Evolutionary conservation across 495 filamentous ascomycete genomes (phyloP).

Genomic region (Tuber indicum): DNA sequence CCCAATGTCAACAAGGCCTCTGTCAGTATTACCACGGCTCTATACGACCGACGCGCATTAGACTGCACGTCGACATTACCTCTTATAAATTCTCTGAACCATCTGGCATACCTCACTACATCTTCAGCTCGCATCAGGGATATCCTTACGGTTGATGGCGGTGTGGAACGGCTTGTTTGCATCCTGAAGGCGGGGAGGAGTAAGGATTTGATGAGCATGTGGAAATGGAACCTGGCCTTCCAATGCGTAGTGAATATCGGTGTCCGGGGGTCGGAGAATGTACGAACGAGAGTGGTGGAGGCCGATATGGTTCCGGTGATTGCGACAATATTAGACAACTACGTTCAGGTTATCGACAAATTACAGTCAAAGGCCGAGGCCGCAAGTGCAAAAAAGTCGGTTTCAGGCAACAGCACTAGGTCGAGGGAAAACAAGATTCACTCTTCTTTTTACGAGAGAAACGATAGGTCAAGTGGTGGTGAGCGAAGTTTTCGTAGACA

Average conservation of each 20-base stretch:
- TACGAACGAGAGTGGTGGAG: conserved; percentile 90
- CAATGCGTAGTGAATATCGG: conserved; percentile 99
- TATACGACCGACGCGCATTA: conserved; percentile 93
- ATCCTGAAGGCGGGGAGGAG: conserved; percentile 95
- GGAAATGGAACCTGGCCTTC: conserved; percentile 99
- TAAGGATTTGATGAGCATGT: conserved; percentile 98
- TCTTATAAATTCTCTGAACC: conserved; percentile 95
- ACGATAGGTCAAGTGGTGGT: conserved; percentile 16
- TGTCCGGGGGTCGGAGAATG: conserved; percentile 85
- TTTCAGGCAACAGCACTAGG: conserved; percentile 40
- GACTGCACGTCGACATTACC: conserved; percentile 97
- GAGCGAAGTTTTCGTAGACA: conserved; percentile 53
- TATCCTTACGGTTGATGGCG: conserved; percentile 96
- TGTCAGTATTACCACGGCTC: conserved; percentile 95
- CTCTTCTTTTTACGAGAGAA: conserved; percentile 32
- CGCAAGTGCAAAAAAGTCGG: conserved; percentile 52
- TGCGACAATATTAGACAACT: conserved; percentile 97
- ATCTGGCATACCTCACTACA: conserved; percentile 94
- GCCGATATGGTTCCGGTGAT: conserved; percentile 99
- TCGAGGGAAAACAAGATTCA: conserved; percentile 30
- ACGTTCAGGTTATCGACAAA: conserved; percentile 90
- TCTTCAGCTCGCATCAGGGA: conserved; percentile 97
- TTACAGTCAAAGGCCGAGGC: conserved; percentile 74
- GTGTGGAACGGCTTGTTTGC: conserved; percentile 89
- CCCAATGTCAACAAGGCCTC: conserved; percentile 99